These are phyloP conservation scores for Escallonia rubra DNA, from an alignment of 129 eudicot genomes.

Conservation along the genomic window DNA sequence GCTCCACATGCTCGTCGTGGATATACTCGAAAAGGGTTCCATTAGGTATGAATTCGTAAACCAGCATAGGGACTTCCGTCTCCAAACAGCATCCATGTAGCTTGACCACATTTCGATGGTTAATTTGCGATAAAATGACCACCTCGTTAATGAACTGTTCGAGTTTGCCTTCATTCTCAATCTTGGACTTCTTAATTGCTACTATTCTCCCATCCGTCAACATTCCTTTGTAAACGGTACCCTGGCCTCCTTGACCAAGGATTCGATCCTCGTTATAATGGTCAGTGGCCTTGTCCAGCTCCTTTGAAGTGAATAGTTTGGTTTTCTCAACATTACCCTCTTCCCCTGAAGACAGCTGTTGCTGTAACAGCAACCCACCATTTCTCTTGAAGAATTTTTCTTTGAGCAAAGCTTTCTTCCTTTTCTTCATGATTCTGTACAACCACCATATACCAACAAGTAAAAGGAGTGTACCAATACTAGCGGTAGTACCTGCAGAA, in stretches of 20 bases:
- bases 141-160: conserved; percentile 5
- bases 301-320: conserved; percentile 4
- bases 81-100: not conserved
- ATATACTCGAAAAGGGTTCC: not conserved
- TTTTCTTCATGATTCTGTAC: not conserved
- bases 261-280: not conserved
- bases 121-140: not conserved
- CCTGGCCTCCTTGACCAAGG: conserved; percentile 6
- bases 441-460: not conserved
- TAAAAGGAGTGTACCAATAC: not conserved
- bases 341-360: conserved; percentile 1
- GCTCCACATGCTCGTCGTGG: not conserved
- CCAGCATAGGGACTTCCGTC: conserved; percentile 1
- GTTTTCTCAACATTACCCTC: not conserved
- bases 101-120: conserved; percentile 5
- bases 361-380: conserved; percentile 3
- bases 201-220: conserved; percentile 4
- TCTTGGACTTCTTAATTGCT: conserved; percentile 2
- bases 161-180: not conserved
- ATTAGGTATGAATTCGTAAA: not conserved
- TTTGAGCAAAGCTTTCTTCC: not conserved
- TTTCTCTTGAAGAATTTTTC: conserved; percentile 5
- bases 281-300: conserved; percentile 2
- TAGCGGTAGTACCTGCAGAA: not conserved
- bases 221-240: conserved; percentile 2